Evolutionary conservation across 2,329 filamentous ascomycete species (phyloP).

Genomic region (Teratosphaeria epicoccoides): DNA sequence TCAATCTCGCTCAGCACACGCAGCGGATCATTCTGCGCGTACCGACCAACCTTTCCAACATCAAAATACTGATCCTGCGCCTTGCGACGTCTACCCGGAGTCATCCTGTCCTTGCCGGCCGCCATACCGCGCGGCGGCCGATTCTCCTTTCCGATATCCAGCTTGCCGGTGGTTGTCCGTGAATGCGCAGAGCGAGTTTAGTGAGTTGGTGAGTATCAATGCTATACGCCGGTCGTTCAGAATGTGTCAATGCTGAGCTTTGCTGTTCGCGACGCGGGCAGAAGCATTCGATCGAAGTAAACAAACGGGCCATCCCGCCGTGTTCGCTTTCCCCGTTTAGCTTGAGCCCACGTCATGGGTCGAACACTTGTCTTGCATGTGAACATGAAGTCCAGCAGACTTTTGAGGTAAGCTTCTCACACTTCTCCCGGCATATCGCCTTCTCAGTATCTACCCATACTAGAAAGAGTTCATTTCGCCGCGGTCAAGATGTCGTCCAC

Average conservation of each 20-base stretch:
- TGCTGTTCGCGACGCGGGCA: neutral
- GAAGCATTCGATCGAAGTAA: no score
- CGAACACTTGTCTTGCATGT: neutral
- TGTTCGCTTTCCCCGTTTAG: neutral
- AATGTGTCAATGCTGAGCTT: neutral
- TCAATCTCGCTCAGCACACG: neutral
- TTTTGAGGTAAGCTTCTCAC: neutral
- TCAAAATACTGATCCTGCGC: conserved; percentile 27
- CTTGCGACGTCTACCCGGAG: conserved; percentile 17
- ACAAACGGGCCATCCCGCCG: neutral
- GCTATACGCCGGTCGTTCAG: neutral
- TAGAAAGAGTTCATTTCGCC: no score
- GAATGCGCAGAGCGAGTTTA: neutral
- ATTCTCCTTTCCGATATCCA: conserved; percentile 23
- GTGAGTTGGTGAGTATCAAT: neutral
- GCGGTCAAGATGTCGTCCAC: neutral
- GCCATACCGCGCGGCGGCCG: conserved; percentile 20
- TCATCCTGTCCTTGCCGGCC: conserved; percentile 8
- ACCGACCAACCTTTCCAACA: conserved; percentile 26
- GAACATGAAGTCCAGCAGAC: neutral
- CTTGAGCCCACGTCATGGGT: neutral
- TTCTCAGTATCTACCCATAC: no score
- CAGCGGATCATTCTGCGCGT: conserved; percentile 3
- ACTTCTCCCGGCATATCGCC: no score
- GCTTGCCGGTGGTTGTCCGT: conserved; percentile 5